These are phyloP conservation scores for Colletotrichum musicola DNA, from an alignment of 2,329 filamentous ascomycete genomes.

Conservation along the genomic window DNA sequence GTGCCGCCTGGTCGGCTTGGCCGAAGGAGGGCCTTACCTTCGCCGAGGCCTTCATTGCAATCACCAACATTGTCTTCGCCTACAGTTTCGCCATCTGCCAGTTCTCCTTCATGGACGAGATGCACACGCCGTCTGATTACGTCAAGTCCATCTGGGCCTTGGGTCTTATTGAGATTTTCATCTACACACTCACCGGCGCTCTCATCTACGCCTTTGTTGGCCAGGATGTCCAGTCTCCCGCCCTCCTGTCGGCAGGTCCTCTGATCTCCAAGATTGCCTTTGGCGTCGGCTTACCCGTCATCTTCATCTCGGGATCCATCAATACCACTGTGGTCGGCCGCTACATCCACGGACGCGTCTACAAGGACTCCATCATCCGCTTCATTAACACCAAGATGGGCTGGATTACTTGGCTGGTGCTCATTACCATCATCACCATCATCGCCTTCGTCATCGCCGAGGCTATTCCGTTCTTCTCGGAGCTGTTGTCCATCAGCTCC, in stretches of 20 bases:
- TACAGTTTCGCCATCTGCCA: slow-evolving; percentile 70
- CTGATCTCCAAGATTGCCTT: slow-evolving; percentile 76
- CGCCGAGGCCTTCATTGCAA: slow-evolving; percentile 68
- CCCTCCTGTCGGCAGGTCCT: slow-evolving; percentile 73
- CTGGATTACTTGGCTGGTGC: slow-evolving; percentile 68
- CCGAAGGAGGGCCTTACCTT: slow-evolving; percentile 61
- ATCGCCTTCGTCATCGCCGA: slow-evolving; percentile 79
- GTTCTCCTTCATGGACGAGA: slow-evolving; percentile 67
- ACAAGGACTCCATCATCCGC: slow-evolving; percentile 56
- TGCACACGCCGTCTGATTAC: slow-evolving; percentile 62
- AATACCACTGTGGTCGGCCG: slow-evolving; percentile 65
- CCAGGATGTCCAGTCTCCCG: slow-evolving; percentile 72
- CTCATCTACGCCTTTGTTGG: slow-evolving; percentile 80
- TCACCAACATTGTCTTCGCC: slow-evolving; percentile 79
- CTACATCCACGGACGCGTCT: slow-evolving; percentile 61
- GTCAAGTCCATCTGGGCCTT: slow-evolving; percentile 71
- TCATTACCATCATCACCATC: slow-evolving; percentile 70
- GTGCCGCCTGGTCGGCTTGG: slow-evolving; percentile 58
- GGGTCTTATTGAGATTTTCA: slow-evolving; percentile 70
- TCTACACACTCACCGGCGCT: slow-evolving; percentile 76
- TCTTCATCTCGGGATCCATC: slow-evolving; percentile 80
- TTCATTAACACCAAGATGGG: slow-evolving; percentile 63
- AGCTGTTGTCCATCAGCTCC: slow-evolving; percentile 70
- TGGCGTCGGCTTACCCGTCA: slow-evolving; percentile 78
- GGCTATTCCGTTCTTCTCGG: slow-evolving; percentile 79